Evolutionary conservation across 1,139 yeast species (phyloP), one percentile per base, ranked within the genome.

Genomic region (Hyphopichia khmerensis): DNA sequence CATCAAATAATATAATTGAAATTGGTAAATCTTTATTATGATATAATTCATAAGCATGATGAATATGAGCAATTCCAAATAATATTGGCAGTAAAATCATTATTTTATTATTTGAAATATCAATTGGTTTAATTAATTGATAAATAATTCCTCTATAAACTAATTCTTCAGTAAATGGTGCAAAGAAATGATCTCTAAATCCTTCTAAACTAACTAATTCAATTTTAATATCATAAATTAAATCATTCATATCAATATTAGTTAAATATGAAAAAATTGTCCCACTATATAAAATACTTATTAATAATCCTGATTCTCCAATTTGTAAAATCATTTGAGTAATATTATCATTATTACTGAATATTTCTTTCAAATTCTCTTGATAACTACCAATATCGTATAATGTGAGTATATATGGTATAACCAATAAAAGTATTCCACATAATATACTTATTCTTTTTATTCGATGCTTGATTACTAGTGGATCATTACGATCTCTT

Each of bases 41-140:
- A 46, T 69, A 71, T 41, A 79, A 55, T 46, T 82, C 87, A 50
- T 73, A 75, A 1, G 83, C 95, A 61, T 93, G 98, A 59, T 93
- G 96, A 16, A 87, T 46, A 63, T 93, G 99, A 0, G 98, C 97
- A n/a, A 88, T 56, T 1, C 96, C 96, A 67, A 93, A 93, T 49
- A 83, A 75, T 17, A 84, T 55, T 0, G 97, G 96, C 2, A 91
- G 75, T 23, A 64, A 60, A 40, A 62, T 55, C 2, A 80, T 56
- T 30, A 72, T 55, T 13, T 57, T 44, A 4, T 15, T 11, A 13
- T 50, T 42, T 26, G 67, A 48, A 14, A 21, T n/a, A n/a, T n/a
- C 54, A 49, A 4, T 48, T 46, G 69, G 72, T 36, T 59, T 50
- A 42, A 69, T 65, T 7, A 75, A 59, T 9, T 76, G 70, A 18